Evolutionary conservation across 805 yeast species (phyloP).

Genomic region (Candida railenensis): DNA sequence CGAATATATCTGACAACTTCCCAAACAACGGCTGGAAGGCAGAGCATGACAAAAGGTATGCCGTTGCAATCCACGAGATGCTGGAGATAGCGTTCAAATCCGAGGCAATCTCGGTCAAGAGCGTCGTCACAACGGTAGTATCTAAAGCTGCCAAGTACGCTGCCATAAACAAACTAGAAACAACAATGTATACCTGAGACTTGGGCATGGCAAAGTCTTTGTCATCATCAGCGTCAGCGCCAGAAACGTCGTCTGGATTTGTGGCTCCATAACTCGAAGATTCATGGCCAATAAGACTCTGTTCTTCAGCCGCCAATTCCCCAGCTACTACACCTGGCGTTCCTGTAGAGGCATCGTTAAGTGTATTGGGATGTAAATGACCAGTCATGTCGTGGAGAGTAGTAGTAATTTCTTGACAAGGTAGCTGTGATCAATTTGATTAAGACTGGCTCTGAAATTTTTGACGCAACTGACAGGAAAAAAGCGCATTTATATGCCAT

Average conservation of each 20-base stretch:
- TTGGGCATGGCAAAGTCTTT: constrained; percentile 29
- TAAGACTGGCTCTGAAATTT: too few relatives aligned
- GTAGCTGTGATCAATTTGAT: too few relatives aligned
- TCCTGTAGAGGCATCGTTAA: constrained; percentile 32
- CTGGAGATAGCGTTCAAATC: constrained; percentile 63
- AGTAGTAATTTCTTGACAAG: not conserved
- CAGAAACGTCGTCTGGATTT: not conserved
- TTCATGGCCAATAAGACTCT: constrained; percentile 14
- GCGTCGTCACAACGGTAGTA: constrained; percentile 65
- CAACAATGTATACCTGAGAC: constrained; percentile 26
- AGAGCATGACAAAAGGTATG: constrained; percentile 65
- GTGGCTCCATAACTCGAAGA: constrained; percentile 15
- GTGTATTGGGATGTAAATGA: constrained; percentile 12
- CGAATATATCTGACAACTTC: constrained; percentile 69
- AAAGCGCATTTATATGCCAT: too few relatives aligned
- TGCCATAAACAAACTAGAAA: constrained; percentile 33
- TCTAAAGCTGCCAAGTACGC: constrained; percentile 65
- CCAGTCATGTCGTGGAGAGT: constrained; percentile 3
- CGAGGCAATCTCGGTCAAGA: constrained; percentile 64
- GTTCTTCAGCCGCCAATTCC: constrained; percentile 36
- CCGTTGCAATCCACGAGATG: constrained; percentile 73
- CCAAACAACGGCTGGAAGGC: constrained; percentile 77
- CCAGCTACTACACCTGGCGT: constrained; percentile 34
- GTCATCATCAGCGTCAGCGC: constrained; percentile 8
- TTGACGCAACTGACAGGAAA: too few relatives aligned